phyloP scores from a whole-genome alignment of 108 stramenopile species.

The Pseudonitzschia delicatissima region DNA sequence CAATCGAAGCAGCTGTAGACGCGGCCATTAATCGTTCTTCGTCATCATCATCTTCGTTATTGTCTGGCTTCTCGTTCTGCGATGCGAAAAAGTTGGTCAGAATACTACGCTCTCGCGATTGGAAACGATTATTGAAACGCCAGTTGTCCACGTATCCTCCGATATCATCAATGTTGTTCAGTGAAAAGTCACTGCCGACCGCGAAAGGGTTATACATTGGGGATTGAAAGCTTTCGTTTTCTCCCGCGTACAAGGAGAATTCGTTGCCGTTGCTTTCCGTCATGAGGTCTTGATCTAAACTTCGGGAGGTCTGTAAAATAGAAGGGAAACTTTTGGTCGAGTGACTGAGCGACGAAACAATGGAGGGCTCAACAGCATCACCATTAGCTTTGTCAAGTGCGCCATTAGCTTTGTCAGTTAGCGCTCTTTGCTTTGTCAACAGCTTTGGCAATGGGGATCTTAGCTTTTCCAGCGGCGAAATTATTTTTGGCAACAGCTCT shows the following conservation, averaged over 20 bases:
- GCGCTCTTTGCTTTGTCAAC: no score
- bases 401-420: no score
- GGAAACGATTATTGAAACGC: conserved; percentile 22
- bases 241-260: neutral
- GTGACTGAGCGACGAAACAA: neutral
- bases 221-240: conserved; percentile 5
- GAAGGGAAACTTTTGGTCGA: neutral
- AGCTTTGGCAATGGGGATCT: no score
- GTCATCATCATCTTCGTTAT: conserved; percentile 22
- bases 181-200: neutral
- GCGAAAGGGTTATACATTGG: conserved; percentile 14
- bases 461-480: no score
- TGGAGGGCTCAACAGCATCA: neutral
- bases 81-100: conserved; percentile 53
- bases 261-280: neutral
- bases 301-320: neutral
- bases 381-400: neutral
- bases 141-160: conserved; percentile 2
- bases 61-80: conserved; percentile 1
- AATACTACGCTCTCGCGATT: conserved; percentile 45
- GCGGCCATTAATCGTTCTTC: conserved; percentile 45
- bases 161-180: neutral
- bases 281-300: neutral
- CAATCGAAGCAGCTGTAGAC: conserved; percentile 78
- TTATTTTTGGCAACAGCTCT: neutral